Base-by-base conservation (phyloP, 768 basidiomycete species). In the Pleurotus pulmonarius region DNA sequence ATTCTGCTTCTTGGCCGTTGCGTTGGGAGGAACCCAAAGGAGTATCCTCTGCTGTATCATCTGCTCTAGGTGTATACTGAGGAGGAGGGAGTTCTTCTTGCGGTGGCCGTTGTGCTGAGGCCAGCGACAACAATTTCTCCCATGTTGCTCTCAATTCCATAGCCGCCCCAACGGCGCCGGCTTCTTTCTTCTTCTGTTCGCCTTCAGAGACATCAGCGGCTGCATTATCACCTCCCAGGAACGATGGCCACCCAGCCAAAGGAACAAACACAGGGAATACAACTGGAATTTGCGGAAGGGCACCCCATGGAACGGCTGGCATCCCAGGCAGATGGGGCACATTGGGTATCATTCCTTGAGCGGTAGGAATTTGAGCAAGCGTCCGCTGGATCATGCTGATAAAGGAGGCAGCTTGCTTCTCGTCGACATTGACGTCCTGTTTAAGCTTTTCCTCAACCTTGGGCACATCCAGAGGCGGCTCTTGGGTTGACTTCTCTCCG, bases 191-290 rank as follows among this genome's bases (percentile, higher is more conserved):
- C 40, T 73, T 70, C 25, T 75, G 73, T 25, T 71, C 70, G 7
- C 64, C 69, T 43, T 72, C 71, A 24, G 66, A 71, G 29, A 69
- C 65, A 52, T 69, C 70, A 40, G 61, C 48, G 46, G 56, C 63
- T 41, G 65, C 65, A 52, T 66, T 67, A 40, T 76, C 75, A 12
- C 80, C 82, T 53, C 83, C 80, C 56, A 86, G 73, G 68, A 90
- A 82, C 15, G 84, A 79, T 1, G 83, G 78, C 83, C 83, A 87
- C 18, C 74, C 77, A 29, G 87, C 81, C 65, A 78, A 77, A 3
- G 91, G 88, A 13, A 92, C 83, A 58, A 86, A 80, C 20, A 92
- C 80, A 15, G 91, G 90, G 79, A 93, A 92, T 11, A 89, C 87
- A 70, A 89, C 76, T 2, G 87, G 87, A 56, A 88, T 77, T 59